Percentiles rank a stretch among this genome's conserved stretches.
Evolutionary conservation across 257 asterid genomes (phyloP).

Genomic region (Solanum chilense): DNA sequence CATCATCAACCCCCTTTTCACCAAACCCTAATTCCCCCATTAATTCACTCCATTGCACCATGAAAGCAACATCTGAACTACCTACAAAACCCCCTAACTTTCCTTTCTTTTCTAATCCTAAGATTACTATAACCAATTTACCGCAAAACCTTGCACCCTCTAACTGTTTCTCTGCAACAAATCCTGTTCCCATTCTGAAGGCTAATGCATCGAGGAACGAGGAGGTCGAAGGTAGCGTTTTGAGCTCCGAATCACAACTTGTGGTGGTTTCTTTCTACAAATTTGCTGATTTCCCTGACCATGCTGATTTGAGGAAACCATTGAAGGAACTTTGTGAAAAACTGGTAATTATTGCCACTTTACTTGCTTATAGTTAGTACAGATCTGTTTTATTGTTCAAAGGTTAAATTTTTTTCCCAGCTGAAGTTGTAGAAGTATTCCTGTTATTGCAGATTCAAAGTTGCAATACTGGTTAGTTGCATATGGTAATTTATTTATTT

Average conservation of each 20-base stretch:
- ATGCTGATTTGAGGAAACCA: slow-evolving; percentile 62
- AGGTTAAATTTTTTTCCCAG: background rate
- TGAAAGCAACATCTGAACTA: slow-evolving; percentile 22
- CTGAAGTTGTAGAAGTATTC: background rate
- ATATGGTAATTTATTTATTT: background rate
- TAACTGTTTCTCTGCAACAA: slow-evolving; percentile 19
- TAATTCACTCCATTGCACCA: background rate
- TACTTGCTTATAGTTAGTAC: background rate
- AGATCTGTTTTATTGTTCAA: background rate
- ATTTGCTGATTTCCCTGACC: slow-evolving; percentile 69
- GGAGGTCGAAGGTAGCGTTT: background rate
- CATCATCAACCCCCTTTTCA: slow-evolving; percentile 6
- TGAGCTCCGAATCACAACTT: slow-evolving; percentile 20
- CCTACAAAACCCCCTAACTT: slow-evolving; percentile 14
- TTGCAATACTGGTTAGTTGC: background rate
- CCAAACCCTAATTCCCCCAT: slow-evolving; percentile 21
- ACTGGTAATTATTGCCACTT: slow-evolving; percentile 32
- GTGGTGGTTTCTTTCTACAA: slow-evolving; percentile 82
- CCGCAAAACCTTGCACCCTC: slow-evolving; percentile 10
- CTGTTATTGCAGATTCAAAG: background rate
- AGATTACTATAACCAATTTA: slow-evolving; percentile 14
- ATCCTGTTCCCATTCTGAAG: background rate
- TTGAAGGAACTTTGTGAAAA: slow-evolving; percentile 64
- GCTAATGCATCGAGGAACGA: background rate
- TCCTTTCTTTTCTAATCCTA: slow-evolving; percentile 24